These are phyloP conservation scores for Penicillium brevicompactum DNA, from an alignment of 2,329 filamentous ascomycete species.

Conservation along the genomic window DNA sequence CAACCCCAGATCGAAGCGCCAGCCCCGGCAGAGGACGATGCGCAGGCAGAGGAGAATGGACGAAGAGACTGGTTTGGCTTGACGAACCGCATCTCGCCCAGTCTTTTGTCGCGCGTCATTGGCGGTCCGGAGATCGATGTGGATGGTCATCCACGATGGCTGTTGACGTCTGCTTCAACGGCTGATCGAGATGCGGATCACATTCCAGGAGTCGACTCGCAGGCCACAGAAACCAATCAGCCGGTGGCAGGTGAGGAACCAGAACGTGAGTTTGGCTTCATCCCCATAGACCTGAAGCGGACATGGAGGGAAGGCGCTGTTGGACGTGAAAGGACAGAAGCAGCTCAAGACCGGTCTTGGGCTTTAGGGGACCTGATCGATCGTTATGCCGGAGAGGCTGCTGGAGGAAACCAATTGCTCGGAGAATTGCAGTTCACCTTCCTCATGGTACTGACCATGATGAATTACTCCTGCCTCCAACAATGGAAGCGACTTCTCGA, in stretches of 20 bases:
- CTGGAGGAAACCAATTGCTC: slow-evolving; percentile 47
- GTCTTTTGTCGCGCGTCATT: slow-evolving; percentile 54
- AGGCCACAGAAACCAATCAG: slow-evolving; percentile 17
- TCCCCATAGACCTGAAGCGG: slow-evolving; percentile 62
- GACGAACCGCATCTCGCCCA: slow-evolving; percentile 53
- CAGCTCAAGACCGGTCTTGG: slow-evolving; percentile 65
- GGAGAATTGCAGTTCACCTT: slow-evolving; percentile 66
- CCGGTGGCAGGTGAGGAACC: slow-evolving; percentile 33
- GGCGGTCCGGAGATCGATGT: slow-evolving; percentile 41
- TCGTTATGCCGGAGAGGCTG: slow-evolving; percentile 25
- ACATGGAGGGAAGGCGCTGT: slow-evolving; percentile 65
- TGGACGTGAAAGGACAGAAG: slow-evolving; percentile 63
- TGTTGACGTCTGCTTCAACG: slow-evolving; percentile 60
- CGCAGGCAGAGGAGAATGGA: slow-evolving; percentile 42
- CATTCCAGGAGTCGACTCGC: slow-evolving; percentile 58
- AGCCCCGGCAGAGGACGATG: slow-evolving; percentile 24
- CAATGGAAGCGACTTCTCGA: slow-evolving; percentile 65
- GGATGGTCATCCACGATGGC: slow-evolving; percentile 53
- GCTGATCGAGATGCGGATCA: slow-evolving; percentile 59
- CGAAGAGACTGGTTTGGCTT: slow-evolving; percentile 56
- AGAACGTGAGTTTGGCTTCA: slow-evolving; percentile 54
- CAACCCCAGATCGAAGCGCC: slow-evolving; percentile 2
- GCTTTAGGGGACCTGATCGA: slow-evolving; percentile 57
- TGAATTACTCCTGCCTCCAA: slow-evolving; percentile 67
- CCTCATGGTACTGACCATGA: slow-evolving; percentile 63